Conservation (phyloP, 2,329 filamentous ascomycete species). For the Ophiocordyceps sinensis region DNA sequence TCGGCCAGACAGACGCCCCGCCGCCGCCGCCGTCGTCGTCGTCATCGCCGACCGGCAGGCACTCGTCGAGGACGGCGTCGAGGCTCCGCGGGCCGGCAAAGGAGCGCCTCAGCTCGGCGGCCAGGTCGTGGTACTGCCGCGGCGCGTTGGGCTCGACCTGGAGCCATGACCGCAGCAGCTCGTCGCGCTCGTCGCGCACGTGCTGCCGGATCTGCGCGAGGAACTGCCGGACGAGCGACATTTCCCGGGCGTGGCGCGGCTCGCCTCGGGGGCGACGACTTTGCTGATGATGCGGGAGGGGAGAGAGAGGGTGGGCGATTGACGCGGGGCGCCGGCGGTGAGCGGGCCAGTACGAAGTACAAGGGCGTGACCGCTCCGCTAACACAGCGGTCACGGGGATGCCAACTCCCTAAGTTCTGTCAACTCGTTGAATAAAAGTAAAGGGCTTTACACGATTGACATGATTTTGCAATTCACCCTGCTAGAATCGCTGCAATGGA, state of each 20-base stretch:
- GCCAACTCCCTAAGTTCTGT: too few relatives aligned
- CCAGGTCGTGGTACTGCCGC: slow-evolving; percentile 52
- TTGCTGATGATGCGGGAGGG: not conserved
- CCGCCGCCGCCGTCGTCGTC: slow-evolving; percentile 50
- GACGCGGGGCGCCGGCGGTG: too few relatives aligned
- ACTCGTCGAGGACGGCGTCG: slow-evolving; percentile 46
- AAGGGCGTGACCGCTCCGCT: too few relatives aligned
- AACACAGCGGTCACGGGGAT: too few relatives aligned
- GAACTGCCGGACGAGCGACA: slow-evolving; percentile 54
- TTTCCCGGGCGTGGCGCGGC: slow-evolving; percentile 16
- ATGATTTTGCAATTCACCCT: too few relatives aligned
- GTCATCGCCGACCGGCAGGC: slow-evolving; percentile 30
- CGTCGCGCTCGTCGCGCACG: slow-evolving; percentile 48
- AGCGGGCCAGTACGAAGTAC: too few relatives aligned
- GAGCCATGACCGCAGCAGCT: slow-evolving; percentile 53
- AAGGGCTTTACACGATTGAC: too few relatives aligned
- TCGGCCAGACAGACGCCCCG: slow-evolving; percentile 54
- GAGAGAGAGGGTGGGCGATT: too few relatives aligned
- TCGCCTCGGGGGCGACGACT: slow-evolving; percentile 3
- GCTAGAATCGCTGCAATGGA: too few relatives aligned
- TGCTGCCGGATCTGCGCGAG: slow-evolving; percentile 43
- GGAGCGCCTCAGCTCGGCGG: slow-evolving; percentile 46
- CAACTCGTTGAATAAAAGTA: too few relatives aligned
- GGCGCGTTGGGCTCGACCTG: slow-evolving; percentile 59
- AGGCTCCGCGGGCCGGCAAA: slow-evolving; percentile 39